These are phyloP conservation scores for Wickerhamomyces ciferrii DNA, from an alignment of 805 yeast species.

Conservation along the genomic window DNA sequence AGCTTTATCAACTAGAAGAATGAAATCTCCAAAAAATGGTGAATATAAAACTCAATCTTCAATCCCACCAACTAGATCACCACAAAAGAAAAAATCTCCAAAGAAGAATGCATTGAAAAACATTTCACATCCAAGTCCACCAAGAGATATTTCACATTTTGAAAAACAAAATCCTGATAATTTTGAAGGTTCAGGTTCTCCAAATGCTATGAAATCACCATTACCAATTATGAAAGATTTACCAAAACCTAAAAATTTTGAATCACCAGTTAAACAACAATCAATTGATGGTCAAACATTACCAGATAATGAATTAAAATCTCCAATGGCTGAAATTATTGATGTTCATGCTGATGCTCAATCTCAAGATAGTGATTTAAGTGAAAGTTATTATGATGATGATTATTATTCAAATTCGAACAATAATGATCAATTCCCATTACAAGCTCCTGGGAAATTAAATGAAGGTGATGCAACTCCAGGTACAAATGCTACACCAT, in stretches of 20 bases:
- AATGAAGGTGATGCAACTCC: background rate
- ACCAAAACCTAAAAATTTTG: background rate
- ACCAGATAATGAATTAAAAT: background rate
- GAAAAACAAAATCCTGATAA: conserved; percentile 9
- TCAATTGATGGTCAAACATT: background rate
- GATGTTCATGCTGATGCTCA: background rate
- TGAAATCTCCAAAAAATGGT: background rate
- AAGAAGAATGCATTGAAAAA: conserved; percentile 12
- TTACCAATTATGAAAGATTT: background rate
- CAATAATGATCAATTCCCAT: background rate
- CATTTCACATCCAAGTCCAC: conserved; percentile 18
- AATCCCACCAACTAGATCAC: conserved; percentile 1
- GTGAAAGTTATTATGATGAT: background rate
- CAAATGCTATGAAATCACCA: background rate
- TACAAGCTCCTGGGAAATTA: background rate
- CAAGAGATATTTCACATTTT: conserved; percentile 12
- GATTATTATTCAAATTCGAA: background rate
- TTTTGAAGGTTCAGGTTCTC: background rate
- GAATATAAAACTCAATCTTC: conserved; percentile 1
- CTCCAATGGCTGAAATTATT: background rate
- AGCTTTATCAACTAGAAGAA: background rate
- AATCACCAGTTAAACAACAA: background rate
- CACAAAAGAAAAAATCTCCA: background rate
- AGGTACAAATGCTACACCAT: background rate
- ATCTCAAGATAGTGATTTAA: background rate